phyloP scores from a whole-genome alignment of 1,284 basidiomycete species.

The Xerocomus amazonicus region DNA sequence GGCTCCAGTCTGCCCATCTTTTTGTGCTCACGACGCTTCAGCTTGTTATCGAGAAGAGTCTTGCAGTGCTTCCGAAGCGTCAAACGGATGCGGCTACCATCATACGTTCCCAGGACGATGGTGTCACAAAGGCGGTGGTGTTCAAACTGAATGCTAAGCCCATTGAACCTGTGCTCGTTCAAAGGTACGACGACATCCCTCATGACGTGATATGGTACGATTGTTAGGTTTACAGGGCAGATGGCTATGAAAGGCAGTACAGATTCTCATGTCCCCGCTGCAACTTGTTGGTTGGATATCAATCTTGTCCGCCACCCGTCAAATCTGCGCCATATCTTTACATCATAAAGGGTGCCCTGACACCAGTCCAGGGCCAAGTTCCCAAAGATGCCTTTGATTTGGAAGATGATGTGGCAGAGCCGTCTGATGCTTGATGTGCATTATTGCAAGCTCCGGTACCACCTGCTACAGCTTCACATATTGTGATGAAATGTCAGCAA shows the following conservation, averaged over 20 bases:
- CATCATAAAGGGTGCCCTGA: slow-evolving; percentile 68
- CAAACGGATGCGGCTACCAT: slow-evolving; percentile 72
- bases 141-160: slow-evolving; percentile 74
- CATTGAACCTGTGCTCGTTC: slow-evolving; percentile 63
- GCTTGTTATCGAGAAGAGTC: slow-evolving; percentile 79
- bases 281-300: slow-evolving; percentile 69
- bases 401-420: slow-evolving; percentile 34
- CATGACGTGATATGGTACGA: slow-evolving; percentile 17
- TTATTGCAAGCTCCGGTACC: too few relatives aligned
- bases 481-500: slow-evolving; percentile 10
- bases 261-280: slow-evolving; percentile 74
- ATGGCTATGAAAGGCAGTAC: slow-evolving; percentile 72
- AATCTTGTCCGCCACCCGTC: slow-evolving; percentile 63
- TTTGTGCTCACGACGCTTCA: slow-evolving; percentile 30
- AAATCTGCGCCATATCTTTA: slow-evolving; percentile 74
- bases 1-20: background rate
- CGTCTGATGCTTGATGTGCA: slow-evolving; percentile 6
- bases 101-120: slow-evolving; percentile 62
- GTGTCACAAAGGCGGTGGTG: slow-evolving; percentile 54
- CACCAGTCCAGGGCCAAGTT: slow-evolving; percentile 74
- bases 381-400: slow-evolving; percentile 73
- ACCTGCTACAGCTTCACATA: too few relatives aligned
- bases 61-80: slow-evolving; percentile 65
- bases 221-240: slow-evolving; percentile 38
- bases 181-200: slow-evolving; percentile 49